Percentiles rank a stretch among this genome's conserved stretches.
phyloP scores from a whole-genome alignment of 352 stramenopile genomes.

The Pythium brassicae region DNA sequence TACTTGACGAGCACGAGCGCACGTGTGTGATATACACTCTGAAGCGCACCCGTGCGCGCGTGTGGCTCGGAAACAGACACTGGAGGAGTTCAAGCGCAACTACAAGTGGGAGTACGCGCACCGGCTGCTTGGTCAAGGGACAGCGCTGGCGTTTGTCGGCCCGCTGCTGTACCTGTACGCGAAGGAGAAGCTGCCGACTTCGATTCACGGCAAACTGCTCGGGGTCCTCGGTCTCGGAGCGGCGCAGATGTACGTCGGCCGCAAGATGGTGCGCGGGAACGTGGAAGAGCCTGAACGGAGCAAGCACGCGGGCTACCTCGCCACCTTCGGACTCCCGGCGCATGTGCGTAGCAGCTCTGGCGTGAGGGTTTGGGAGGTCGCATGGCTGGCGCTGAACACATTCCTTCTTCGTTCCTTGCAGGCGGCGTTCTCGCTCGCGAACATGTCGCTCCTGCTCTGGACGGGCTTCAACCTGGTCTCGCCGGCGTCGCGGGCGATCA shows the following conservation, averaged over 20 bases:
- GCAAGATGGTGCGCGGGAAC: conserved; percentile 41
- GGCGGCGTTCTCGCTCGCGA: conserved; percentile 56
- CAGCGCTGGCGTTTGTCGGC: conserved; percentile 87
- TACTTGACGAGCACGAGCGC: neutral
- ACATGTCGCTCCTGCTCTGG: conserved; percentile 60
- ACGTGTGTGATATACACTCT: neutral
- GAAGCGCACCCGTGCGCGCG: no score
- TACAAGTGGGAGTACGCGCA: conserved; percentile 92
- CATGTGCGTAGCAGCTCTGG: conserved; percentile 28
- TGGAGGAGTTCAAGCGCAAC: conserved; percentile 97
- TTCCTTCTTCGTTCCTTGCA: conserved; percentile 12
- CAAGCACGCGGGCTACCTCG: conserved; percentile 7
- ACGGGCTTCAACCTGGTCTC: conserved; percentile 53
- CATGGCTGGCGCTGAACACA: no score
- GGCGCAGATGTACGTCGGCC: conserved; percentile 48
- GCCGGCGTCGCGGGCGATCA: conserved; percentile 42
- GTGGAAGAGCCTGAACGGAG: conserved; percentile 20
- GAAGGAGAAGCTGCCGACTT: conserved; percentile 58
- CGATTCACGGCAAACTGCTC: conserved; percentile 40
- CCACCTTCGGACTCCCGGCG: conserved; percentile 39
- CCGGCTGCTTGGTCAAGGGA: conserved; percentile 89
- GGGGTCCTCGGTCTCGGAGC: conserved; percentile 34
- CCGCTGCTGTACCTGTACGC: conserved; percentile 90
- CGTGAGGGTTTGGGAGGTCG: neutral
- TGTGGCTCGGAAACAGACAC: conserved; percentile 36